phyloP scores from a whole-genome alignment of 257 asterid species.

The Ligustrum vulgare region DNA sequence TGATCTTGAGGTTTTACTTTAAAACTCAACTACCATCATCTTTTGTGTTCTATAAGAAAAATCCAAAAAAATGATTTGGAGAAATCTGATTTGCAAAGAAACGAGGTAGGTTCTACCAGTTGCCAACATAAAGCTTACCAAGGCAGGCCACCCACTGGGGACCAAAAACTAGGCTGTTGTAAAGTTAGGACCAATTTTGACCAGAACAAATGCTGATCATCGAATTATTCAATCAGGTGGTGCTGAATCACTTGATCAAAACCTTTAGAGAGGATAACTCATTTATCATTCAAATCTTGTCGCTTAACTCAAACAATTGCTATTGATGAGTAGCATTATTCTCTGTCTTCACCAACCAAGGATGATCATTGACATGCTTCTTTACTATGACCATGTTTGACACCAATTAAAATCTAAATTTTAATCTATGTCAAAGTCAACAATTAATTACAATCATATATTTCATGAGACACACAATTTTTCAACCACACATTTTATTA shows the following conservation, averaged over 20 bases:
- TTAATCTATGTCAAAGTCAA: too few species aligned
- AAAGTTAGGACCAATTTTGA: neutral
- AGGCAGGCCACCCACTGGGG: slow-evolving; percentile 15
- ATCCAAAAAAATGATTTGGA: neutral
- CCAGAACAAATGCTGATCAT: neutral
- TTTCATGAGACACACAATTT: too few species aligned
- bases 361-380: too few species aligned
- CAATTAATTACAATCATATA: too few species aligned
- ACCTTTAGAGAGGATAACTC: neutral
- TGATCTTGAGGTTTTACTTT: neutral
- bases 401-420: too few species aligned
- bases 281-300: too few species aligned
- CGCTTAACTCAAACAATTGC: too few species aligned
- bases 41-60: neutral
- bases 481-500: too few species aligned
- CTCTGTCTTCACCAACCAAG: too few species aligned
- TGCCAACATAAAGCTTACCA: slow-evolving; percentile 1
- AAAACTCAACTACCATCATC: neutral
- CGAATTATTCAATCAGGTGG: neutral
- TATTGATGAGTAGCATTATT: too few species aligned
- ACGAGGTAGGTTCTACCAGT: neutral
- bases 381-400: too few species aligned
- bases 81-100: neutral
- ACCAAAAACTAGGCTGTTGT: neutral
- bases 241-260: neutral